Conservation (phyloP, 2,329 filamentous ascomycete species). For the Acrocalymma vagum region DNA sequence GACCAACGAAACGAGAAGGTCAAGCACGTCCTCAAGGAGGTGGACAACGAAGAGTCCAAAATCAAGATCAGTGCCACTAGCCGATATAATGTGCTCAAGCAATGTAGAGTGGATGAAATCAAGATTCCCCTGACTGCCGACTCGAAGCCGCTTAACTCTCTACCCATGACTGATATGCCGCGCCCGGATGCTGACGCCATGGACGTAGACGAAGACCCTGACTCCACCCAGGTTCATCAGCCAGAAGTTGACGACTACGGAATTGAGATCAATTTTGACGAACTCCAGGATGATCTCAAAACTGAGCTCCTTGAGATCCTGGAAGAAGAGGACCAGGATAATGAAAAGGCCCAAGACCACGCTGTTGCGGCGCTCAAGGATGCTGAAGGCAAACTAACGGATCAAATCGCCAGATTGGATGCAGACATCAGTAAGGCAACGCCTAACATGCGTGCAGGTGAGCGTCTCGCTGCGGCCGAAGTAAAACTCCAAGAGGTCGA, state of each 20-base stretch:
- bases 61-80: conserved; percentile 85
- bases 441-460: conserved; percentile 94
- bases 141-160: conserved; percentile 76
- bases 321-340: conserved; percentile 70
- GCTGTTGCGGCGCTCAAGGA: conserved; percentile 28
- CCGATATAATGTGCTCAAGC: conserved; percentile 83
- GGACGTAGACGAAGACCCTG: conserved; percentile 79
- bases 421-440: conserved; percentile 91
- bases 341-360: conserved; percentile 41
- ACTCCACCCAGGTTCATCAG: conserved; percentile 59
- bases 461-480: conserved; percentile 87
- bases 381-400: conserved; percentile 77
- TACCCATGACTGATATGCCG: conserved; percentile 87
- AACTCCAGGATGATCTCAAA: conserved; percentile 80
- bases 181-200: conserved; percentile 81
- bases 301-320: conserved; percentile 53
- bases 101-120: conserved; percentile 94
- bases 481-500: conserved; percentile 83
- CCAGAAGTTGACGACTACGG: conserved; percentile 85
- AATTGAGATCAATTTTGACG: conserved; percentile 86
- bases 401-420: conserved; percentile 78
- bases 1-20: conserved; percentile 87
- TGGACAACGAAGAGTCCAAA: conserved; percentile 81
- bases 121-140: conserved; percentile 79
- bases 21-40: conserved; percentile 76